Percentiles rank a stretch among this genome's conserved stretches.
Conservation (phyloP, 345 rosid genomes). For the Arabis alpina region DNA sequence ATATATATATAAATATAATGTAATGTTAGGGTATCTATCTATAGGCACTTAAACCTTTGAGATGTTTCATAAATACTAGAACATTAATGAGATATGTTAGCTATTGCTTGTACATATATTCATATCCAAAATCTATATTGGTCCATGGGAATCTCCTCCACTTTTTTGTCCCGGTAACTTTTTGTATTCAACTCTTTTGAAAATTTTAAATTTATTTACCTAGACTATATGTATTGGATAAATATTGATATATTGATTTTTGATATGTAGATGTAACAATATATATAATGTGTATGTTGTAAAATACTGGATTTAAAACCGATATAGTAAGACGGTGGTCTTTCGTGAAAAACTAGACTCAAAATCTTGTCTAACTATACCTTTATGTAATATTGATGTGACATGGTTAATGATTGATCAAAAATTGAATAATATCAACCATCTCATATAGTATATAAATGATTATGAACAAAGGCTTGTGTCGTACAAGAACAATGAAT, state of each 20-base stretch:
- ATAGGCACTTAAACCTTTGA: not conserved
- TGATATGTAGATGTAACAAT: not conserved
- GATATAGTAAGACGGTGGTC: not conserved
- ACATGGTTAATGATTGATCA: conserved; percentile 1
- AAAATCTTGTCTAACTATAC: conserved; percentile 3
- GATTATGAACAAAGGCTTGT: conserved; percentile 29
- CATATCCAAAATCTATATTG: conserved; percentile 18
- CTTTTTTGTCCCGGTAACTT: conserved; percentile 20
- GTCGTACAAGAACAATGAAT: conserved; percentile 39
- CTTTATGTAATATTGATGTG: conserved; percentile 1
- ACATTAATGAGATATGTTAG: conserved; percentile 5
- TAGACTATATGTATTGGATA: no score
- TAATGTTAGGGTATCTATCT: not conserved
- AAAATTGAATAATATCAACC: not conserved
- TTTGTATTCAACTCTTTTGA: conserved; percentile 29
- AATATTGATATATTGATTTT: no score
- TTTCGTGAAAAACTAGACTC: not conserved
- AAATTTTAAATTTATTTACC: not conserved
- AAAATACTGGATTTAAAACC: not conserved
- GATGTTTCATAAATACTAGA: not conserved
- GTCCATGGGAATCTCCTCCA: conserved; percentile 36
- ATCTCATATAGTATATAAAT: not conserved
- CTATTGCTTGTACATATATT: conserved; percentile 25
- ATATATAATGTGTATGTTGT: not conserved
- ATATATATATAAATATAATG: not conserved